phyloP scores from a whole-genome alignment of 176 grass and related monocot species.

The Oryza australiensis region DNA sequence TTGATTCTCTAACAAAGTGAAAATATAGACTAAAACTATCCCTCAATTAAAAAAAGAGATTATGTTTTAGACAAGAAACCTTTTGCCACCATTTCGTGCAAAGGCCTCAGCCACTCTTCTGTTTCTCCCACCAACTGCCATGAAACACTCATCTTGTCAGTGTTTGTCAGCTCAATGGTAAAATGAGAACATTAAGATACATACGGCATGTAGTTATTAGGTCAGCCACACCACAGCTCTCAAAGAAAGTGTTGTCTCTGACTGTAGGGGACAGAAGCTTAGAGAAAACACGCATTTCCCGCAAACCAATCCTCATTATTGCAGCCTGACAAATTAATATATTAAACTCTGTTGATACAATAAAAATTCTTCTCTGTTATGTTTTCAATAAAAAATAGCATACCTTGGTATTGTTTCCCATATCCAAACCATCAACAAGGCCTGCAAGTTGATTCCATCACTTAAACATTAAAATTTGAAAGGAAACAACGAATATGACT shows the following conservation, averaged over 20 bases:
- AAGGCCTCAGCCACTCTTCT: conserved; percentile 94
- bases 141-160: conserved; percentile 31
- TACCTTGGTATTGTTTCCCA: conserved; percentile 99
- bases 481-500: conserved; percentile 14
- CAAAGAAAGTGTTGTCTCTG: conserved; percentile 93
- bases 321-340: conserved; percentile 57
- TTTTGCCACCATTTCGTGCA: conserved; percentile 86
- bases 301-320: conserved; percentile 92
- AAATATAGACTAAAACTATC: background rate
- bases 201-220: conserved; percentile 91
- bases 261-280: conserved; percentile 89
- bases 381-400: background rate
- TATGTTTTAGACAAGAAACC: conserved; percentile 49
- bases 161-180: background rate
- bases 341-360: background rate
- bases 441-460: conserved; percentile 46
- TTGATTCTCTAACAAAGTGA: background rate
- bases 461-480: conserved; percentile 25
- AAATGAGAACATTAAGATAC: conserved; percentile 38
- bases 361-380: conserved; percentile 13
- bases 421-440: conserved; percentile 93
- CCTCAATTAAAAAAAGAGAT: background rate
- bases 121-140: conserved; percentile 89
- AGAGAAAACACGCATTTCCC: conserved; percentile 90
- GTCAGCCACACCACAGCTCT: conserved; percentile 96